Evolutionary conservation across 75 land plant species (phyloP).

Genomic region (Azolla pinnata): DNA sequence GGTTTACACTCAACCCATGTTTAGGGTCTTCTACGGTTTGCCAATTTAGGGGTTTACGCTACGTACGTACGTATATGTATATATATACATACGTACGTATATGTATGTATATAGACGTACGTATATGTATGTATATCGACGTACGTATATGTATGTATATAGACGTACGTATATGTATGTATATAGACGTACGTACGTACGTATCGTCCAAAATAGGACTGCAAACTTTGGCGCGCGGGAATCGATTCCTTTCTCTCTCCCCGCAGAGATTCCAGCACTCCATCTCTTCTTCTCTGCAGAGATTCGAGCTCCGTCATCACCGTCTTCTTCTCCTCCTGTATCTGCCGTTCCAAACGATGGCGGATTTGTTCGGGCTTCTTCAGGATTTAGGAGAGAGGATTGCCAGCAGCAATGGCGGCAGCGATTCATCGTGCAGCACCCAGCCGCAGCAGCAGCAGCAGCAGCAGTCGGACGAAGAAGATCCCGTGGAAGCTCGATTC

Average conservation of each 20-base stretch:
- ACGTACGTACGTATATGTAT: not conserved
- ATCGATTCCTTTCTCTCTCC: not conserved
- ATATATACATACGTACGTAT: not conserved
- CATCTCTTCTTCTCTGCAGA: not conserved
- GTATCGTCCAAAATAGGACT: not conserved
- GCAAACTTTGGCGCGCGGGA: not conserved
- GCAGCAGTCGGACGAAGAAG: constrained; percentile 53
- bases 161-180: not conserved
- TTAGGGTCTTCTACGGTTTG: not conserved
- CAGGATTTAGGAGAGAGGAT: constrained; percentile 88
- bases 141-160: not conserved
- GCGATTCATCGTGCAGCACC: constrained; percentile 32
- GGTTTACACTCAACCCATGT: not conserved
- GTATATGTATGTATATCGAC: not conserved
- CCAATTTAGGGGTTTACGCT: not conserved
- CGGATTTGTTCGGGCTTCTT: constrained; percentile 64
- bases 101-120: not conserved
- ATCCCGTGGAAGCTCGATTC: constrained; percentile 62
- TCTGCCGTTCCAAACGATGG: constrained; percentile 28
- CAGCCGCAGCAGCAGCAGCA: constrained; percentile 4
- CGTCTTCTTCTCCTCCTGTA: not conserved
- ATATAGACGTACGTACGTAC: not conserved
- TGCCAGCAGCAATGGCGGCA: constrained; percentile 36
- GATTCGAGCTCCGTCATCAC: not conserved
- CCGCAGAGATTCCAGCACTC: not conserved